phyloP scores from a whole-genome alignment of 2,329 filamentous ascomycete species.

The Botrytis squamosa region DNA sequence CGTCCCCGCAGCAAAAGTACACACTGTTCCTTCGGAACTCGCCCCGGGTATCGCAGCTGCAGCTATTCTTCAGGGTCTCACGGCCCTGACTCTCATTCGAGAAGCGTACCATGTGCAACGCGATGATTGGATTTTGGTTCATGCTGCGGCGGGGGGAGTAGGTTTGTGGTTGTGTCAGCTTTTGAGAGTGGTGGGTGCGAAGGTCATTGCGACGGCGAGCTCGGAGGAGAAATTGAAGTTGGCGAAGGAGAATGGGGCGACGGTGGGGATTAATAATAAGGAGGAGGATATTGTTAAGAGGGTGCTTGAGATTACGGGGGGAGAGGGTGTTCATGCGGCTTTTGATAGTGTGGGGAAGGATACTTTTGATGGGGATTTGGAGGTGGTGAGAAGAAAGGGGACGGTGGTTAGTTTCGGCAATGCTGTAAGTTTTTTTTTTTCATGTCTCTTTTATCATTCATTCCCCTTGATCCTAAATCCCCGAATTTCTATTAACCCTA shows the following conservation, averaged over 20 bases:
- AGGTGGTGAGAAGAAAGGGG: slow-evolving; percentile 74
- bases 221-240: slow-evolving; percentile 69
- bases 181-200: slow-evolving; percentile 68
- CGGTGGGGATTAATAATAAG: slow-evolving; percentile 68
- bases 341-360: slow-evolving; percentile 85
- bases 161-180: slow-evolving; percentile 75
- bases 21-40: slow-evolving; percentile 64
- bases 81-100: slow-evolving; percentile 74
- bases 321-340: slow-evolving; percentile 71
- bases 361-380: slow-evolving; percentile 78
- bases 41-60: slow-evolving; percentile 64
- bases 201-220: slow-evolving; percentile 76
- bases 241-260: slow-evolving; percentile 69
- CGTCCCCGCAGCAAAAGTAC: slow-evolving; percentile 52
- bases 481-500: background rate
- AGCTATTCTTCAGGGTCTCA: slow-evolving; percentile 74
- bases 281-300: slow-evolving; percentile 56
- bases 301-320: slow-evolving; percentile 68
- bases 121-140: slow-evolving; percentile 79
- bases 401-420: slow-evolving; percentile 79
- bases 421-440: slow-evolving; percentile 51
- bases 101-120: slow-evolving; percentile 70
- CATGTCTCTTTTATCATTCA: too few species aligned
- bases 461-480: background rate
- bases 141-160: slow-evolving; percentile 83